A percentile compares a stretch with the other conserved stretches of the same genome.
Evolutionary conservation across 495 filamentous ascomycete genomes (phyloP).

Genomic region (Lasiosphaeria ovina): DNA sequence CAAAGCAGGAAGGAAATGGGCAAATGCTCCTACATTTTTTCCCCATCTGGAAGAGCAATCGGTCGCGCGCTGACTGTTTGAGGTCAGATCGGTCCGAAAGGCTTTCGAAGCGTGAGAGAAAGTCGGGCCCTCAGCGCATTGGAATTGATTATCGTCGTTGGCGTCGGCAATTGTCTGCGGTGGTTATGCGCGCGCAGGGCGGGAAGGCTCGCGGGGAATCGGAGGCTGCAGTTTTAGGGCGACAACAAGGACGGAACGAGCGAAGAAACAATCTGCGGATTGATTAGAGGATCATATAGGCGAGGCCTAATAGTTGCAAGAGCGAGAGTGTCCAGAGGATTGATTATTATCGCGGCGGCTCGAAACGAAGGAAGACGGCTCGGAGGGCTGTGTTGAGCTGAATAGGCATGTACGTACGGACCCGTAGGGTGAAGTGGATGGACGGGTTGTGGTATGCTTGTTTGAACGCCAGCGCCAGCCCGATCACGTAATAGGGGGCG

Average conservation of each 20-base stretch:
- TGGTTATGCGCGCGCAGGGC: too few relatives aligned
- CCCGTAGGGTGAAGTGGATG: too few relatives aligned
- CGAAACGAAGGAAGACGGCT: slow-evolving; percentile 30
- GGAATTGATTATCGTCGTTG: too few relatives aligned
- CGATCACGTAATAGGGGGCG: too few relatives aligned
- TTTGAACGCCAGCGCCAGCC: too few relatives aligned
- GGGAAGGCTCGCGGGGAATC: not conserved
- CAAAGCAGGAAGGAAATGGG: not conserved
- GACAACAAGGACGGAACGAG: not conserved
- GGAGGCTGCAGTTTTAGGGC: slow-evolving; percentile 4
- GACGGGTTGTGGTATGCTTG: slow-evolving; percentile 5
- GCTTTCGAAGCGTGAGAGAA: not conserved
- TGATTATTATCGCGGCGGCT: slow-evolving; percentile 12
- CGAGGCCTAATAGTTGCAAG: slow-evolving; percentile 11
- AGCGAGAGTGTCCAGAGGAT: slow-evolving; percentile 27
- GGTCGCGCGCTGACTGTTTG: not conserved
- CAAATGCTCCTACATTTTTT: slow-evolving; percentile 21
- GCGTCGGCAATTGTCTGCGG: too few relatives aligned
- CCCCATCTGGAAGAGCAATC: slow-evolving; percentile 16
- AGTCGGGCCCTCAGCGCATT: too few relatives aligned
- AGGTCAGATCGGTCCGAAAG: not conserved
- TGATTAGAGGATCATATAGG: slow-evolving; percentile 21
- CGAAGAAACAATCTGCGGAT: not conserved
- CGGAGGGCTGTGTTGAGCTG: slow-evolving; percentile 30
- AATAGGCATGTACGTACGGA: slow-evolving; percentile 1